phyloP scores from a whole-genome alignment of 805 yeast species.

The Scheffersomyces spartinae region DNA sequence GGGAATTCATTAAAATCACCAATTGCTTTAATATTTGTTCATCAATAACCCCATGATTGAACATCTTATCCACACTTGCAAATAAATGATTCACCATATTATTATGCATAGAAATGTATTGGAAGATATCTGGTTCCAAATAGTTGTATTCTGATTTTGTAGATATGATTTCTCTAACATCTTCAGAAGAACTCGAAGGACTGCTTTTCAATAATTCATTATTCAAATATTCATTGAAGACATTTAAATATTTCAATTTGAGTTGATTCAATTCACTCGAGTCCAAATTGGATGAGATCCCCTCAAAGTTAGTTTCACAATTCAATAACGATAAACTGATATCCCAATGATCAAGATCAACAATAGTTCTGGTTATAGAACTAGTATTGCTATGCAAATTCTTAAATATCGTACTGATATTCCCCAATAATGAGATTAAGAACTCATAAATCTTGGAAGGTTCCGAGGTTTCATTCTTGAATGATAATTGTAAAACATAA shows the following conservation, averaged over 20 bases:
- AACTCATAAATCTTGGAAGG: slow-evolving; percentile 6
- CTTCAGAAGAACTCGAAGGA: too few species aligned
- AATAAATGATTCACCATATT: slow-evolving; percentile 31
- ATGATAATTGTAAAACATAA: slow-evolving; percentile 11
- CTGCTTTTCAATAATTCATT: slow-evolving; percentile 15
- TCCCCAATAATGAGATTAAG: slow-evolving; percentile 17
- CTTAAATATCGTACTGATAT: slow-evolving; percentile 19
- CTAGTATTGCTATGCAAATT: slow-evolving; percentile 20
- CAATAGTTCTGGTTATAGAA: slow-evolving; percentile 30
- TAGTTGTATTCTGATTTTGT: too few species aligned
- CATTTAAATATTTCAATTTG: slow-evolving; percentile 27
- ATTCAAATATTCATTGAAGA: slow-evolving; percentile 24
- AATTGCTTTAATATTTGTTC: too few species aligned
- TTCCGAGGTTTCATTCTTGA: slow-evolving; percentile 1
- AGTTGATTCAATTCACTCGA: slow-evolving; percentile 15
- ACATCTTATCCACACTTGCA: slow-evolving; percentile 21
- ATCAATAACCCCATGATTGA: slow-evolving; percentile 14
- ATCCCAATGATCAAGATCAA: slow-evolving; percentile 33
- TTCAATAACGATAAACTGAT: slow-evolving; percentile 21
- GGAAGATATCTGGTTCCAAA: slow-evolving; percentile 28
- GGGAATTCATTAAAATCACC: too few species aligned
- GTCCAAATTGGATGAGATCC: slow-evolving; percentile 8
- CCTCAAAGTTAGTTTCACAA: slow-evolving; percentile 10
- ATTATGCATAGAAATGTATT: slow-evolving; percentile 28
- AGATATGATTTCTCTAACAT: too few species aligned